Base-by-base conservation (phyloP, 345 rosid species). In the Acer saccharum region DNA sequence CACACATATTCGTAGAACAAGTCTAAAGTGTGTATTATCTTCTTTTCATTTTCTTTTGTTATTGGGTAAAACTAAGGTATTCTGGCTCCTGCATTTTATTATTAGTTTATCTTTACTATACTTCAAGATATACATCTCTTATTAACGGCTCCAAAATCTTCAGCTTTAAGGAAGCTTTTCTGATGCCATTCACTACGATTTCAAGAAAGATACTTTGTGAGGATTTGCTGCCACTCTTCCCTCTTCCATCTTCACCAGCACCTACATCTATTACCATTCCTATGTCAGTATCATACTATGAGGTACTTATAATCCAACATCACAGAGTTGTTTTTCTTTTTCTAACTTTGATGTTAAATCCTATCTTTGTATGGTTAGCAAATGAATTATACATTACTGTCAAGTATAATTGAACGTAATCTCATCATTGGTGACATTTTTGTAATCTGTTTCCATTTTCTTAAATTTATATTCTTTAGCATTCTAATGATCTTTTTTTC, bases 101-200 rank as follows among this genome's bases (percentile, higher is more conserved):
- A 60, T 20, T 60, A n/a, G 13, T 62, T 73, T 62, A 46, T 43
- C 57, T 4, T 4, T 48, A 43, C 77, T 65, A 25, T n/a, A 57
- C 5, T 79, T 71, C 23, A 58, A 64, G 27, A 32, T 61, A 67
- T 68, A n/a, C 65, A 68, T 13, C 25, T 73, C 58, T 55, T 54
- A 68, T 44, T 58, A 20, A 54, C 72, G 72, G 67, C 68, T 79
- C 16, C 48, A 27, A 68, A 77, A 74, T 84, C 83, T 77, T 78
- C 85, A 95, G 94, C 82, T 90, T 92, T 86, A 92, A 90, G 91
- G 88, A 86, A 84, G 97, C 97, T 80, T 90, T 92, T 78, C 86
- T 80, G 76, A 90, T 88, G 93, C 98, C 97, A 71, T 94, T 92
- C 81, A 84, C 92, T 71, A 79, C 98, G 14, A 89, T 93, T 79